A percentile compares a stretch with the other conserved stretches of the same genome.
Conservation (phyloP, 1,284 basidiomycete genomes). For the Ustanciosporium gigantosporum region DNA sequence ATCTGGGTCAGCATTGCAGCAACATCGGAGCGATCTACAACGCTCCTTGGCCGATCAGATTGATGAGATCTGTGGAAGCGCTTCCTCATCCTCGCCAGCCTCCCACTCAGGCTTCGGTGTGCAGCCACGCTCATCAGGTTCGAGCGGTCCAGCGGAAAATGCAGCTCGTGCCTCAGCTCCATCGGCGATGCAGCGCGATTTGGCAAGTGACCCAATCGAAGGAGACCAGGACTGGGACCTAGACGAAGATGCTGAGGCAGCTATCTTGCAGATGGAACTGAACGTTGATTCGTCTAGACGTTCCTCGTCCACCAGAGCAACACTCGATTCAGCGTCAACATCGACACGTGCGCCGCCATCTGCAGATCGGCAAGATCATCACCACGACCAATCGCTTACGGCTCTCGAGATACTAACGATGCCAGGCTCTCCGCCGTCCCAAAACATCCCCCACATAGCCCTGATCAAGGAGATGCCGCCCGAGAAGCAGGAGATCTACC, state of each 20-base stretch:
- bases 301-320: background rate
- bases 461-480: slow-evolving; percentile 27
- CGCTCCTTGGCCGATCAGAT: no score
- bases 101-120: no score
- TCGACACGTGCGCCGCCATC: no score
- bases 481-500: slow-evolving; percentile 18
- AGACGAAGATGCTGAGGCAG: background rate
- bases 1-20: no score
- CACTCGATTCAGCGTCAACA: background rate
- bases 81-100: no score
- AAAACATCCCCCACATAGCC: slow-evolving; percentile 7
- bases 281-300: background rate
- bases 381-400: background rate
- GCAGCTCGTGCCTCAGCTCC: no score
- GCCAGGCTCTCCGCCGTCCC: slow-evolving; percentile 18
- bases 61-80: no score
- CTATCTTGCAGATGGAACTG: background rate
- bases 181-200: no score
- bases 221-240: background rate
- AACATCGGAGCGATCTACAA: no score
- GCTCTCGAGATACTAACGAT: slow-evolving; percentile 8
- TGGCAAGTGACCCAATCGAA: no score
- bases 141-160: no score
- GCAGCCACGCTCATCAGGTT: no score
- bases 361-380: background rate